Evolutionary conservation across 169 alveolate genomes (phyloP).

Genomic region (Eimeria maxima): DNA sequence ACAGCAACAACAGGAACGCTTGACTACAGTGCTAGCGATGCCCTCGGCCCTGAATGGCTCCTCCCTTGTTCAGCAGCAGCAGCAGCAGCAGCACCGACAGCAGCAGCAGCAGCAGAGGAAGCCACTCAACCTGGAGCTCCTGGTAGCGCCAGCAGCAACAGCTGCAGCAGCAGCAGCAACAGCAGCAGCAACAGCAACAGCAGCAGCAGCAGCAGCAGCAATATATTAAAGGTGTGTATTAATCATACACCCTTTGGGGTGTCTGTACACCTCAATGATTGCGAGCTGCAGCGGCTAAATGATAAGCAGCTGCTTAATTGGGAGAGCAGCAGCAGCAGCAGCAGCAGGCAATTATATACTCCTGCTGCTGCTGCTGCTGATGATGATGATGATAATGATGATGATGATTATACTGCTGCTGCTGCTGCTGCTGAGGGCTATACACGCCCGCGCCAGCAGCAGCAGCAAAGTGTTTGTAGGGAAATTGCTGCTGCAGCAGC

Average conservation of each 20-base stretch:
- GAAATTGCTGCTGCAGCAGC: background rate
- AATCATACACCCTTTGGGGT: conserved; percentile 35
- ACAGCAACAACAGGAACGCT: too few species aligned
- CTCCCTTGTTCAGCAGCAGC: too few species aligned
- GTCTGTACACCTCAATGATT: conserved; percentile 14
- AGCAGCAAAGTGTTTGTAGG: too few species aligned
- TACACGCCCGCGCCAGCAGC: too few species aligned
- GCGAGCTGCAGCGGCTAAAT: conserved; percentile 29
- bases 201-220: conserved; percentile 57
- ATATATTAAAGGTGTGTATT: background rate
- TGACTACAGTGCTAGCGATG: too few species aligned
- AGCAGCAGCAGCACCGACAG: too few species aligned
- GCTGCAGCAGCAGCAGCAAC: conserved; percentile 15
- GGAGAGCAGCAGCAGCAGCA: conserved; percentile 42
- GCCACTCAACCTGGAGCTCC: too few species aligned
- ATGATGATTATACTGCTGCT: conserved; percentile 38
- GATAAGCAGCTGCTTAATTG: conserved; percentile 54
- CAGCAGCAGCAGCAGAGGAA: too few species aligned
- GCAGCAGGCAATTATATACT: background rate
- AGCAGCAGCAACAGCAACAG: conserved; percentile 41
- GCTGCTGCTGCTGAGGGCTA: conserved; percentile 90
- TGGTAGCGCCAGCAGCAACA: background rate
- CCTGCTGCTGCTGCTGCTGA: background rate
- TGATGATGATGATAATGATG: background rate
- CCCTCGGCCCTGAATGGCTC: too few species aligned